Base-by-base conservation (phyloP, 208 protist species). In the Crithidia sp. region DNA sequence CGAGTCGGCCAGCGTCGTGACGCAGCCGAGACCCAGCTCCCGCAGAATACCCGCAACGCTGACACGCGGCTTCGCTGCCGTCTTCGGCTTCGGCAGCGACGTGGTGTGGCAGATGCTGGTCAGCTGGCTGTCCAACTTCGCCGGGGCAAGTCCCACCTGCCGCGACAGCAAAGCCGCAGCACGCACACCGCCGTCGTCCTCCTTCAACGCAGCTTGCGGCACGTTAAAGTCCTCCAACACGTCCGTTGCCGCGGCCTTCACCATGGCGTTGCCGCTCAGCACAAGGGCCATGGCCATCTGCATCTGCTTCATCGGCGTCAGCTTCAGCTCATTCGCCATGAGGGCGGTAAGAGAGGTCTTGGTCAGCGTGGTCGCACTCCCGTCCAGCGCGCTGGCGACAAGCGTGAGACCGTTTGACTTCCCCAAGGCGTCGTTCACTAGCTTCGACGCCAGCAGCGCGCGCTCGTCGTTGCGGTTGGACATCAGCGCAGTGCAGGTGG, bases 21-120 rank as follows among this genome's bases (percentile, higher is more conserved):
- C 84, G 67, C 89, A 95, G 44, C 83, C 88, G 44, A 90, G 91
- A 67, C 93, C 93, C 17, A 97, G 80, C 74, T 97, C 90, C 40
- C 82, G 77, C 73, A 97, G 77, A 17, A 95, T 86, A 49, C 85
- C 86, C 9, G 93, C 86, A 3, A 97, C 63, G 71, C 89, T 94
- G 4, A 97, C 88, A 63, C 74, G 87, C 68, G 57, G 61, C 70
- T 60, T 59, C 54, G 37, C 74, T 66, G 58, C 74, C 28, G 65
- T 69, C 71, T 65, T 76, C 36, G 75, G 67, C 57, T 58, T 74
- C 64, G 74, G 49, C 53, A 71, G 50, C 67, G 36, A 57, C 41
- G 77, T 67, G 6, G 65, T 63, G 71, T 70, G 70, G 74, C 71
- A 83, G 36, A 79, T 28, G 7, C 58, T 54, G 10, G 82, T 67